Evolutionary conservation across 2,329 filamentous ascomycete species (phyloP).

Genomic region (Coniochaeta ligniaria): DNA sequence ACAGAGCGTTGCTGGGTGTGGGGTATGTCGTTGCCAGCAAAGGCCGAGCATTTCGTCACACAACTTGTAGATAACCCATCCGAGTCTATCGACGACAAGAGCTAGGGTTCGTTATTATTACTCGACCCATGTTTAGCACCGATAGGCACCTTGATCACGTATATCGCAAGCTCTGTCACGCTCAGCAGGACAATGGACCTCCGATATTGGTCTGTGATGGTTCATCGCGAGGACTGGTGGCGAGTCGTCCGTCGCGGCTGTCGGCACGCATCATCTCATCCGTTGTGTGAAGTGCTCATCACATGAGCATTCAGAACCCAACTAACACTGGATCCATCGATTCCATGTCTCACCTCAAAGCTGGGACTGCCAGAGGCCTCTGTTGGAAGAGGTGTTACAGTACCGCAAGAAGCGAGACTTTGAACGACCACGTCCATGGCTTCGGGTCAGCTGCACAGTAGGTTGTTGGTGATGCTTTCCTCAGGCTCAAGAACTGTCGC

Average conservation of each 20-base stretch:
- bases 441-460: neutral
- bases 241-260: neutral
- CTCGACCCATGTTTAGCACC: too few relatives aligned
- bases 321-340: neutral
- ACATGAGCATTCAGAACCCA: neutral
- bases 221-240: neutral
- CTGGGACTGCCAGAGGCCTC: neutral
- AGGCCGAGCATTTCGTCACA: too few relatives aligned
- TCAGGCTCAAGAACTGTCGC: too few relatives aligned
- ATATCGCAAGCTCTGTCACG: neutral
- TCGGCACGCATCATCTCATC: neutral
- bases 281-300: neutral
- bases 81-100: neutral
- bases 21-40: neutral
- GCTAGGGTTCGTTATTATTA: too few relatives aligned
- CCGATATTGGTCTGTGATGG: neutral
- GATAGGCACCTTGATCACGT: neutral
- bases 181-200: neutral
- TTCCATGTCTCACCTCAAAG: neutral
- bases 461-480: neutral
- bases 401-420: neutral
- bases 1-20: neutral
- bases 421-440: neutral
- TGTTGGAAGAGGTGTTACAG: neutral
- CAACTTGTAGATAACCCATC: neutral